Evolutionary conservation across 805 yeast genomes (phyloP).

Genomic region (Candida silvicultrix): DNA sequence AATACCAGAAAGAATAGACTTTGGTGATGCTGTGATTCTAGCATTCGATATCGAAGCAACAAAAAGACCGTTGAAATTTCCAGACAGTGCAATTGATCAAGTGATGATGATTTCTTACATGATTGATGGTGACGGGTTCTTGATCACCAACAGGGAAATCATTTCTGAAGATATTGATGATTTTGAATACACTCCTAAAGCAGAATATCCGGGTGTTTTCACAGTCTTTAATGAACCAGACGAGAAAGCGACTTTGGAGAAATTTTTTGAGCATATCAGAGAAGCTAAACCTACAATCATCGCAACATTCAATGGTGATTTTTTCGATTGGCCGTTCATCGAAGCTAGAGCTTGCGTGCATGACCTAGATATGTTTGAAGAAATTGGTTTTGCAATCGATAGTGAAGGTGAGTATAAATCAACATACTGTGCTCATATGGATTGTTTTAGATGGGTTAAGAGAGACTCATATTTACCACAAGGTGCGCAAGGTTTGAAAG

Average conservation of each 20-base stretch:
- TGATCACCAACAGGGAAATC: slow-evolving; percentile 91
- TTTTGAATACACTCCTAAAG: slow-evolving; percentile 95
- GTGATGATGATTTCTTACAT: slow-evolving; percentile 99
- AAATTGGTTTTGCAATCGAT: slow-evolving; percentile 90
- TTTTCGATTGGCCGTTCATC: slow-evolving; percentile 98
- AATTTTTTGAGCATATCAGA: slow-evolving; percentile 86
- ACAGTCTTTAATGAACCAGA: slow-evolving; percentile 85
- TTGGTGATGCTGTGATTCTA: slow-evolving; percentile 94
- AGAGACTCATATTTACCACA: slow-evolving; percentile 97
- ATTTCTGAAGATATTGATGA: slow-evolving; percentile 93
- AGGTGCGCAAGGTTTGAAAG: slow-evolving; percentile 97
- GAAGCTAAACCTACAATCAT: slow-evolving; percentile 94
- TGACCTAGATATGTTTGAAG: slow-evolving; percentile 82
- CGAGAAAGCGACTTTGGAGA: slow-evolving; percentile 65
- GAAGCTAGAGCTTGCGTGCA: slow-evolving; percentile 82
- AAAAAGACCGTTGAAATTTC: slow-evolving; percentile 92
- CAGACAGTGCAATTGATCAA: slow-evolving; percentile 85
- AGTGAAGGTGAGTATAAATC: slow-evolving; percentile 90
- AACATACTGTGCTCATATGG: slow-evolving; percentile 92
- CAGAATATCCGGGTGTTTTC: slow-evolving; percentile 89
- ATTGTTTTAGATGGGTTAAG: slow-evolving; percentile 95
- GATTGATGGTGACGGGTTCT: slow-evolving; percentile 96
- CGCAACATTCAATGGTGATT: slow-evolving; percentile 97
- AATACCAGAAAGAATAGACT: slow-evolving; percentile 72
- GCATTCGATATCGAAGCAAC: slow-evolving; percentile 99